A percentile compares a stretch with the other conserved stretches of the same genome.
Conservation (phyloP, 2,329 filamentous ascomycete genomes). For the Aureobasidium sp. region DNA sequence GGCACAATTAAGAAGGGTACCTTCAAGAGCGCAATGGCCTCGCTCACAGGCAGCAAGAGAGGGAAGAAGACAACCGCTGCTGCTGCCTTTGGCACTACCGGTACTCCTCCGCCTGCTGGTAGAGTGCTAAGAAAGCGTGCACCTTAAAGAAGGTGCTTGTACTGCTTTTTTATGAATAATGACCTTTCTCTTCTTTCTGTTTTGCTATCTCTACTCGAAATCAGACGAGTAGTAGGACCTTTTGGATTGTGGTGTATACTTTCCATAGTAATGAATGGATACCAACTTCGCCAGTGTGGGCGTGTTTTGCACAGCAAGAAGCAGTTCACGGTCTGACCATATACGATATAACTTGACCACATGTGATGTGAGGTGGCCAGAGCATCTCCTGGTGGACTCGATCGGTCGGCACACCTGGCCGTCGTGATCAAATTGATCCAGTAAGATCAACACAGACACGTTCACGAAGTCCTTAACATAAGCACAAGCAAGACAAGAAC, state of each 20-base stretch:
- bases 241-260: neutral
- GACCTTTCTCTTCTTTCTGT: neutral
- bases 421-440: too few relatives aligned
- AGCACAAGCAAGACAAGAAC: neutral
- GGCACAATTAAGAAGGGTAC: slow-evolving; percentile 46
- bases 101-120: slow-evolving; percentile 21
- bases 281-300: neutral
- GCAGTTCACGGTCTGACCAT: neutral
- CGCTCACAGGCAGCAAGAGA: slow-evolving; percentile 41
- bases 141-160: neutral
- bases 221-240: neutral
- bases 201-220: neutral
- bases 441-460: too few relatives aligned
- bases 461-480: neutral
- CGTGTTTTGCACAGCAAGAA: neutral
- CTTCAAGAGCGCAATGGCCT: slow-evolving; percentile 49
- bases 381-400: too few relatives aligned
- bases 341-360: neutral
- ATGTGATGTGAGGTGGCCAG: too few relatives aligned
- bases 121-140: slow-evolving; percentile 27
- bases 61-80: slow-evolving; percentile 34
- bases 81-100: slow-evolving; percentile 36
- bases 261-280: neutral
- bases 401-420: too few relatives aligned
- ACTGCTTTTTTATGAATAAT: slow-evolving; percentile 7